Base-by-base conservation (phyloP, 23 red algal genomes). In the Chondrus crispus region DNA sequence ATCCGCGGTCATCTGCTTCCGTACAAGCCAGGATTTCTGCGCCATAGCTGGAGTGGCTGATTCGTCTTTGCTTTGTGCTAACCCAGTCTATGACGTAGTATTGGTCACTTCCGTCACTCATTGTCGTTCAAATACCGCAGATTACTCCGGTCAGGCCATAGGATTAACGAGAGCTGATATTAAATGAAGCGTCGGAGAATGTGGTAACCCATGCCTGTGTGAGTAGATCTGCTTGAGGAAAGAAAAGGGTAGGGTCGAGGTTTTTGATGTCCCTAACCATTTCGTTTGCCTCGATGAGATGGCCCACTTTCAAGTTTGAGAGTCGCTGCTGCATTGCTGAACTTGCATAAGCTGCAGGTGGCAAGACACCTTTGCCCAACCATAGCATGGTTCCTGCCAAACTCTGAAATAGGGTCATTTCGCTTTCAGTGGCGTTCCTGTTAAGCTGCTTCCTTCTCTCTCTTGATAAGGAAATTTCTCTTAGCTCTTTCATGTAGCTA, bases 301-400 rank as follows among this genome's bases (percentile, higher is more conserved):
- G 42, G 4, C 35, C 37, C 22, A 71, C 83, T 12, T 47, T 22
- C 26, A 87, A 63, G 16, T 74, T 73, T 48, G 14, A 28, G 13
- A 87, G 22, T 48, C 44, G 41, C 62, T 87, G 83, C 32, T 87
- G 57, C 83, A 87, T 87, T 9, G 16, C 13, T 5, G 83, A 87
- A 7, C 44, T 39, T 18, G 49, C 14, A 3, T 47, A 11, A 6
- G 64, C 70, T 2, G 83, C 30, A 26, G 70, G 83, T 2, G 43
- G 83, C 2, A 87, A 36, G 3, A 72, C 83, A 14, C 24, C 63
- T 14, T 35, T 49, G 30, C 83, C 83, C n/a, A 74, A 36, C 37
- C 73, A 87, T 22, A 87, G 53, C 46, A 87, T 36, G 3, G 83
- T 72, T 52, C 83, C 60, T 16, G 62, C 62, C 24, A 87, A 37